phyloP scores from a whole-genome alignment of 306 rosid species.

The Betula pendula region DNA sequence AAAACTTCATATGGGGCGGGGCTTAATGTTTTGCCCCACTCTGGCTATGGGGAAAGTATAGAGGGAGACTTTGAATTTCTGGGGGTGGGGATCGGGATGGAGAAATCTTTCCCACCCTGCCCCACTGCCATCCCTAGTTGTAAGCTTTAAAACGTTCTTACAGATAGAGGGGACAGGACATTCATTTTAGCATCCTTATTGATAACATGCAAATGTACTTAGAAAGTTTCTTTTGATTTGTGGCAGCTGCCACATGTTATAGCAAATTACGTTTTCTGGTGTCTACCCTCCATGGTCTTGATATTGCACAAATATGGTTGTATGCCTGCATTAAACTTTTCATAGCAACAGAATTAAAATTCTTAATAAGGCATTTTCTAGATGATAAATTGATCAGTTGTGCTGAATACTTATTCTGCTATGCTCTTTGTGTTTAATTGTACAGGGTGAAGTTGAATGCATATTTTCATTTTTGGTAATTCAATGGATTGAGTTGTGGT shows the following conservation, averaged over 20 bases:
- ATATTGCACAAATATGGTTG: not conserved
- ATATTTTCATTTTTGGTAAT: slow-evolving; percentile 37
- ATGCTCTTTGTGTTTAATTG: slow-evolving; percentile 16
- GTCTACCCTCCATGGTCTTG: not conserved
- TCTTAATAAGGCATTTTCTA: slow-evolving; percentile 17
- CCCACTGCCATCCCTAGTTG: not conserved
- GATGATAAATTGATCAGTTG: slow-evolving; percentile 15
- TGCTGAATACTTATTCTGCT: slow-evolving; percentile 35
- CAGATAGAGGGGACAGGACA: not conserved
- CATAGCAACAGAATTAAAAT: not conserved
- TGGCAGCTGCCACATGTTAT: not conserved
- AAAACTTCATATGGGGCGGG: not conserved
- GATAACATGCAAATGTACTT: not conserved
- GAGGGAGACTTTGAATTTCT: not conserved
- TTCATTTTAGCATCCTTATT: not conserved
- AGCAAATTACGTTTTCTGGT: not conserved
- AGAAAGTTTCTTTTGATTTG: not conserved
- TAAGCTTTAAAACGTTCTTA: not conserved
- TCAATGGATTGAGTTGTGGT: slow-evolving; percentile 41
- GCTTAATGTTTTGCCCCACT: not conserved
- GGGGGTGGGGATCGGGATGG: not conserved
- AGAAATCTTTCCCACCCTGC: not conserved
- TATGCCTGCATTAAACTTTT: not conserved
- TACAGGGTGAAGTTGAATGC: slow-evolving; percentile 45
- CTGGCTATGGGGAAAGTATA: not conserved